Evolutionary conservation across 805 yeast genomes (phyloP).

Genomic region (Candida schatavii): DNA sequence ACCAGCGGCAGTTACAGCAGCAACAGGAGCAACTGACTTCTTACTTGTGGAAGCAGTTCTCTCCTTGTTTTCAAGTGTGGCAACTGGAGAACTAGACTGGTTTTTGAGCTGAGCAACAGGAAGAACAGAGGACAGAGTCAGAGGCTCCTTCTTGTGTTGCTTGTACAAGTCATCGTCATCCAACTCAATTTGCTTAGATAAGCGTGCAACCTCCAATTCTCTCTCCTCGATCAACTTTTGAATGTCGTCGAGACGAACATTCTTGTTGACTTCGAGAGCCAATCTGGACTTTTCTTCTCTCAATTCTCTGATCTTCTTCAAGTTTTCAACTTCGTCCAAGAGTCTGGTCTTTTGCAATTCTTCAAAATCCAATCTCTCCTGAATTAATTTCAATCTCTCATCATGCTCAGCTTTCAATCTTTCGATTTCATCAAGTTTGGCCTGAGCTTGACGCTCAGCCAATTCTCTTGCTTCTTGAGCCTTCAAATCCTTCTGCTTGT

Average conservation of each 20-base stretch:
- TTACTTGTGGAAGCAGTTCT: slow-evolving; percentile 3
- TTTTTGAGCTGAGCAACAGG: background rate
- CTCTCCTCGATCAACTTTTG: slow-evolving; percentile 30
- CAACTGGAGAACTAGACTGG: slow-evolving; percentile 4
- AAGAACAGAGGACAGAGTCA: background rate
- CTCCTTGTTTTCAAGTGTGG: slow-evolving; percentile 6
- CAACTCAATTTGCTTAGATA: slow-evolving; percentile 30
- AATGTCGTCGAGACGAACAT: slow-evolving; percentile 21
- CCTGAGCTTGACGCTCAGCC: slow-evolving; percentile 29
- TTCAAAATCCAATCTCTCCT: slow-evolving; percentile 30
- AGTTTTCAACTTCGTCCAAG: slow-evolving; percentile 37
- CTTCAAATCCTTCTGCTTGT: slow-evolving; percentile 16
- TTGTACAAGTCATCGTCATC: slow-evolving; percentile 26
- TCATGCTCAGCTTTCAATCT: slow-evolving; percentile 33
- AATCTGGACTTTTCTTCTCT: slow-evolving; percentile 37
- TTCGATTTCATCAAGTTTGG: slow-evolving; percentile 31
- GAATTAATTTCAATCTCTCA: slow-evolving; percentile 27
- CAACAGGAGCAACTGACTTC: slow-evolving; percentile 1
- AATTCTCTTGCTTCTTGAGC: slow-evolving; percentile 24
- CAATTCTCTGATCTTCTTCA: slow-evolving; percentile 37
- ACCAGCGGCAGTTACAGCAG: slow-evolving; percentile 10
- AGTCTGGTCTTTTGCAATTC: slow-evolving; percentile 37
- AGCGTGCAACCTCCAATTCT: slow-evolving; percentile 30
- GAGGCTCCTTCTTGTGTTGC: slow-evolving; percentile 6
- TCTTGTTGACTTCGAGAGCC: slow-evolving; percentile 19